Evolutionary conservation across 371 early-diverging fungal genomes (phyloP), one percentile per base, ranked within the genome.

Genomic region (Mortierella sp.): DNA sequence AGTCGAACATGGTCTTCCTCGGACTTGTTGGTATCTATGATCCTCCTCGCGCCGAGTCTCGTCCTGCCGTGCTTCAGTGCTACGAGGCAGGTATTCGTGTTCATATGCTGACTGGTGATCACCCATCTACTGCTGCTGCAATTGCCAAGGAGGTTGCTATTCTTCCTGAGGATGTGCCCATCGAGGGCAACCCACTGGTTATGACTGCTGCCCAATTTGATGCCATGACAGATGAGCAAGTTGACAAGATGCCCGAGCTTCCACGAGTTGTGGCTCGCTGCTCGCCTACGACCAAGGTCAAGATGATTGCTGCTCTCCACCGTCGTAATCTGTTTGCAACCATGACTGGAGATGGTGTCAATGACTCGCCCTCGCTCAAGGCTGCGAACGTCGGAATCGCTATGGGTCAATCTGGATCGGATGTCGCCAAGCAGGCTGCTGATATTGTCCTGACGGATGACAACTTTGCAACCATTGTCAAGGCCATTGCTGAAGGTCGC

Each of bases 81-180:
- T 90, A 94, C 58, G 76, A 80, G 22, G 97, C 97, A 21, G 96
- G 97, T 51, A 95, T 98, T 80, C 88, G 88, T 45, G 96, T 97
- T 28, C 90, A 93, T 65, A 96, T 97, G 96, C 86, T 97, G 51
- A 97, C 97, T 0, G 98, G 97, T 57, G 96, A 98, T 68, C 97
- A 96, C 63, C 88, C 92, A 6, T 91, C 91, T 29, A 98, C 98
- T 1, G 98, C 98, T 2, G 84, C 93, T 1, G 95, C 98, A 3
- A 95, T 98, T 81, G 97, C 97, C 19, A 87, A 89, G 47, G 91
- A 96, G 74, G 90, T 97, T 3, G 94, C 91, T 19, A 96, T 98
- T 63, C 71, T 96, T 31, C 91, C 91, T 57, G 63, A 55, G 52
- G 70, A 69, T 45, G 52, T 63, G 17, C 44, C 80, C 22, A 73